Evolutionary conservation across 306 rosid genomes (phyloP).

Genomic region (Sicyos baderoa): DNA sequence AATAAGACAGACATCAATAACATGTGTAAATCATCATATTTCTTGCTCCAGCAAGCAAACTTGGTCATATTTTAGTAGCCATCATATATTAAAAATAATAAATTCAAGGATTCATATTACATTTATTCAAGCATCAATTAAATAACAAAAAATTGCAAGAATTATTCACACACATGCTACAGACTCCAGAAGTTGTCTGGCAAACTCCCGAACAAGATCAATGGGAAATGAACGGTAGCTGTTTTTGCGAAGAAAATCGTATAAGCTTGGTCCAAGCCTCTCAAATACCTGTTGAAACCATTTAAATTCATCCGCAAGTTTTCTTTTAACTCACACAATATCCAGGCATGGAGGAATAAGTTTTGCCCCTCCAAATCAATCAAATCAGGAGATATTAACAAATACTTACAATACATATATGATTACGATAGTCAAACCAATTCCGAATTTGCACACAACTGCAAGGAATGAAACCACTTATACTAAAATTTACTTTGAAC

Average conservation of each 20-base stretch:
- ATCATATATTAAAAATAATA: constrained; percentile 1
- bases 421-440: no score
- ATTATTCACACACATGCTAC: constrained; percentile 95
- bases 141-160: constrained; percentile 23
- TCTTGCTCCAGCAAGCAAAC: constrained; percentile 7
- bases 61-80: background rate
- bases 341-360: constrained; percentile 51
- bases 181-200: constrained; percentile 99
- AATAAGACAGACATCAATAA: constrained; percentile 8
- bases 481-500: constrained; percentile 43
- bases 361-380: constrained; percentile 45
- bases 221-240: constrained; percentile 89
- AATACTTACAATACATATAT: no score
- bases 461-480: constrained; percentile 72
- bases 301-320: constrained; percentile 78
- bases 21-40: background rate
- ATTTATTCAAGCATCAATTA: constrained; percentile 12
- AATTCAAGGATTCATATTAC: background rate
- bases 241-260: constrained; percentile 88
- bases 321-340: constrained; percentile 56
- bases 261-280: constrained; percentile 93
- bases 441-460: constrained; percentile 28
- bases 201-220: constrained; percentile 99
- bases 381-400: constrained; percentile 31
- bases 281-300: constrained; percentile 86